phyloP scores from a whole-genome alignment of 1,284 basidiomycete genomes.

The Amylostereum areolatum region DNA sequence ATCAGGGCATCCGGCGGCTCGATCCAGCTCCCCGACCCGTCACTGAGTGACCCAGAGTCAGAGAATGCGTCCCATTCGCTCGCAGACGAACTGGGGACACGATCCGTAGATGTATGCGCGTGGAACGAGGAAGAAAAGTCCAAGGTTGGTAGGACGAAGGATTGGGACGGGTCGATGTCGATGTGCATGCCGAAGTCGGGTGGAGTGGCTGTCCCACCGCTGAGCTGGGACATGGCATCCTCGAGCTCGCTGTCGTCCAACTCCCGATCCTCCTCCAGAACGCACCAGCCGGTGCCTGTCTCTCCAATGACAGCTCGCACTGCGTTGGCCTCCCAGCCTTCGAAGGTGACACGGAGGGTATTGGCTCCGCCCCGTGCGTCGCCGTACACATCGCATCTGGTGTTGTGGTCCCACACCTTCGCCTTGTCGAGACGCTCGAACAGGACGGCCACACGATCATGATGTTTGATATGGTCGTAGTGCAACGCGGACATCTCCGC shows the following conservation, averaged over 20 bases:
- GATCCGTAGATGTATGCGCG: constrained; percentile 8
- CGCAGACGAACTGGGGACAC: constrained; percentile 9
- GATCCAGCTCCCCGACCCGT: constrained; percentile 10
- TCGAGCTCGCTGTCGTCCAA: constrained; percentile 31
- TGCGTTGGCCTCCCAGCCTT: constrained; percentile 57
- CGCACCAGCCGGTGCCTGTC: constrained; percentile 66
- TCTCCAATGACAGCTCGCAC: constrained; percentile 65
- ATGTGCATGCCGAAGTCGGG: constrained; percentile 26
- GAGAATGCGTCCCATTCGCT: constrained; percentile 2
- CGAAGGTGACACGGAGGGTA: constrained; percentile 59
- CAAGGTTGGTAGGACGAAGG: constrained; percentile 62
- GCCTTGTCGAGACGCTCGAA: constrained; percentile 62
- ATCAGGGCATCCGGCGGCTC: constrained; percentile 10
- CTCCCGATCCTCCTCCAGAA: constrained; percentile 48
- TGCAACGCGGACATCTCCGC: constrained; percentile 47
- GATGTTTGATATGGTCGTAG: constrained; percentile 45
- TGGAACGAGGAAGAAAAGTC: constrained; percentile 50
- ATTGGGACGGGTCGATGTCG: constrained; percentile 43
- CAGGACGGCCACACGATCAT: constrained; percentile 58
- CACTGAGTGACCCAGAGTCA: constrained; percentile 1
- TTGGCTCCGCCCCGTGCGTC: constrained; percentile 43
- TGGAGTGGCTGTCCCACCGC: constrained; percentile 34
- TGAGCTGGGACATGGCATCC: constrained; percentile 9
- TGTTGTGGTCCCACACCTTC: constrained; percentile 59
- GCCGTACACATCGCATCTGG: constrained; percentile 52